Evolutionary conservation across 2,329 filamentous ascomycete species (phyloP).

Genomic region (Pseudopithomyces maydicus): DNA sequence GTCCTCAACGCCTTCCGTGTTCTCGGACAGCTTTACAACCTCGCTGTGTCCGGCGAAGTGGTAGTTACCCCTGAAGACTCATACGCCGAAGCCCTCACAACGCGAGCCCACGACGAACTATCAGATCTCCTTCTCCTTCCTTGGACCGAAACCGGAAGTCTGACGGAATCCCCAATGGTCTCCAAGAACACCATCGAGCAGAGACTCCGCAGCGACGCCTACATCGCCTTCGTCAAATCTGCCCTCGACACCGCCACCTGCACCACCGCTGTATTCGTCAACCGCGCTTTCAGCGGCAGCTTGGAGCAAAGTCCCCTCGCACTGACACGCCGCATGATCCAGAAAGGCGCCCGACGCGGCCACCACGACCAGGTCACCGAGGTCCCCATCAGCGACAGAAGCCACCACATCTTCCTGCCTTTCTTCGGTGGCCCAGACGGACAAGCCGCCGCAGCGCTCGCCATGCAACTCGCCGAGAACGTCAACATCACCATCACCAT

Average conservation of each 20-base stretch:
- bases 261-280: constrained; percentile 79
- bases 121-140: constrained; percentile 79
- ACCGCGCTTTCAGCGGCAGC: constrained; percentile 66
- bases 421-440: constrained; percentile 88
- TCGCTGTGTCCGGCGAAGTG: constrained; percentile 81
- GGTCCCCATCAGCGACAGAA: constrained; percentile 65
- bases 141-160: constrained; percentile 82
- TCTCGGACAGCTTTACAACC: constrained; percentile 81
- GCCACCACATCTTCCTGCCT: constrained; percentile 83
- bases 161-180: constrained; percentile 67
- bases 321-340: constrained; percentile 36
- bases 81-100: constrained; percentile 77
- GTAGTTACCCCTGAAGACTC: constrained; percentile 77
- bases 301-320: constrained; percentile 26
- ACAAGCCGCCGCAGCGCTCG: constrained; percentile 75
- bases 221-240: constrained; percentile 74
- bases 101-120: constrained; percentile 56
- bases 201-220: constrained; percentile 65
- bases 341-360: constrained; percentile 56
- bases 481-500: constrained; percentile 79
- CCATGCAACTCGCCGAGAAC: constrained; percentile 83
- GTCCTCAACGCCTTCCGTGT: constrained; percentile 90
- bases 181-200: constrained; percentile 55
- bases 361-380: constrained; percentile 60
- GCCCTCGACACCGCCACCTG: constrained; percentile 68